These are phyloP conservation scores for Sporothrix pseudoabietina DNA, from an alignment of 2,329 filamentous ascomycete genomes.

Conservation along the genomic window DNA sequence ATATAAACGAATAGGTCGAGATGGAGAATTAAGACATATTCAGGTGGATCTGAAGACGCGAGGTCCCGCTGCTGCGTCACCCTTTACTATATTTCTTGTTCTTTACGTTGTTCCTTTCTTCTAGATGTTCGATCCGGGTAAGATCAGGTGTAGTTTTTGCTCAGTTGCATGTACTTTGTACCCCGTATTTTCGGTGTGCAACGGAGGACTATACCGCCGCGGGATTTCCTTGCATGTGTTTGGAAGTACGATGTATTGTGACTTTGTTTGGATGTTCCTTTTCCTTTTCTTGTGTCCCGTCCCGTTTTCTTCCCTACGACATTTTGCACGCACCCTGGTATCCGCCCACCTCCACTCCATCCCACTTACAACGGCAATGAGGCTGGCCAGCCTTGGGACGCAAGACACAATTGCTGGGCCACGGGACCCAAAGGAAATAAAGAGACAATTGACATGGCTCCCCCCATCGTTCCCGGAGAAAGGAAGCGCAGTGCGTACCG, in stretches of 20 bases:
- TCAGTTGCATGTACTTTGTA: neutral
- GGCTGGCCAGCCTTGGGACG: constrained; percentile 28
- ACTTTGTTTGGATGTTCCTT: neutral
- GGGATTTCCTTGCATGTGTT: neutral
- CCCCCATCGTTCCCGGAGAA: neutral
- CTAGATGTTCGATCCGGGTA: neutral
- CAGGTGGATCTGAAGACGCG: neutral
- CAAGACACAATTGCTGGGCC: neutral
- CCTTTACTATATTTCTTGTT: neutral
- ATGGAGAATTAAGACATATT: neutral
- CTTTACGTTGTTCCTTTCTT: constrained; percentile 9
- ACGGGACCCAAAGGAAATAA: neutral
- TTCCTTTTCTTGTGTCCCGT: neutral
- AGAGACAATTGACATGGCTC: neutral
- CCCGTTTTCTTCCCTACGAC: neutral
- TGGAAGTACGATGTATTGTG: neutral
- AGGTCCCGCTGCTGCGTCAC: constrained; percentile 11
- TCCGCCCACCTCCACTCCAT: neutral
- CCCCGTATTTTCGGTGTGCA: neutral
- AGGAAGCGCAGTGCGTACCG: neutral
- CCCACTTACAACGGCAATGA: constrained; percentile 22
- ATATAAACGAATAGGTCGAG: neutral
- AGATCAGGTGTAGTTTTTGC: neutral
- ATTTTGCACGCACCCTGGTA: neutral
- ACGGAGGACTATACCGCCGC: constrained; percentile 4